Percentiles rank a stretch among this genome's conserved stretches.
phyloP scores from a whole-genome alignment of 768 basidiomycete species.

The Boletus subcaerulescens region DNA sequence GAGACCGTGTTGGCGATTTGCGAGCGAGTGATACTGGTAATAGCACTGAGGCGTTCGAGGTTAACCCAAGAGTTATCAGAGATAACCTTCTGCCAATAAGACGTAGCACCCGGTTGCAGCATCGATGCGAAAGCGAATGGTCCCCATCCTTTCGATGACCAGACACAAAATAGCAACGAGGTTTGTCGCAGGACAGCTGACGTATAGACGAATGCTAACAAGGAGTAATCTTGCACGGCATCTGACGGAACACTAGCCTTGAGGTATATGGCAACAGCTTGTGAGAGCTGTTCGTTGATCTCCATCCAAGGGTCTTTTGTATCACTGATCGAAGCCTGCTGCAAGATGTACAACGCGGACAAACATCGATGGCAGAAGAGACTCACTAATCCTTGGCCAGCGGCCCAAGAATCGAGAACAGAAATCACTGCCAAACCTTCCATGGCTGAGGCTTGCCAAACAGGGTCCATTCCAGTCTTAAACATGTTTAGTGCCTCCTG shows the following conservation, averaged over 20 bases:
- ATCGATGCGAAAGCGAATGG: slow-evolving; percentile 71
- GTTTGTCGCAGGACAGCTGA: slow-evolving; percentile 68
- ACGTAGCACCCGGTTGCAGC: slow-evolving; percentile 61
- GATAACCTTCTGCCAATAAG: slow-evolving; percentile 58
- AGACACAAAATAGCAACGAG: slow-evolving; percentile 70
- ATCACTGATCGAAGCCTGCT: slow-evolving; percentile 56
- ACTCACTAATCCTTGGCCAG: slow-evolving; percentile 69
- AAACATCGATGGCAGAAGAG: background rate
- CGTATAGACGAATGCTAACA: slow-evolving; percentile 65
- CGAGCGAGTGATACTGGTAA: slow-evolving; percentile 69
- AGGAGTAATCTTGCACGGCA: slow-evolving; percentile 52
- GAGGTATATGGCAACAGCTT: slow-evolving; percentile 60
- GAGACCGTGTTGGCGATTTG: slow-evolving; percentile 64
- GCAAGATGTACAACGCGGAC: slow-evolving; percentile 6
- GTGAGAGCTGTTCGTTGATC: slow-evolving; percentile 67
- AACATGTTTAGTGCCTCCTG: slow-evolving; percentile 80
- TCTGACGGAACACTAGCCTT: slow-evolving; percentile 52
- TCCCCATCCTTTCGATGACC: slow-evolving; percentile 89
- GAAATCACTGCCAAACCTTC: slow-evolving; percentile 82
- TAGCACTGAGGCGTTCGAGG: slow-evolving; percentile 61
- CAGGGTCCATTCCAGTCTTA: slow-evolving; percentile 66
- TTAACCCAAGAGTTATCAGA: slow-evolving; percentile 47
- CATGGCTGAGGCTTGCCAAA: slow-evolving; percentile 87
- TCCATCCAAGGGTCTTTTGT: slow-evolving; percentile 74
- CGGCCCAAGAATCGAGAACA: slow-evolving; percentile 82